Base-by-base conservation (phyloP, 768 basidiomycete species). In the Podaxis sp. region DNA sequence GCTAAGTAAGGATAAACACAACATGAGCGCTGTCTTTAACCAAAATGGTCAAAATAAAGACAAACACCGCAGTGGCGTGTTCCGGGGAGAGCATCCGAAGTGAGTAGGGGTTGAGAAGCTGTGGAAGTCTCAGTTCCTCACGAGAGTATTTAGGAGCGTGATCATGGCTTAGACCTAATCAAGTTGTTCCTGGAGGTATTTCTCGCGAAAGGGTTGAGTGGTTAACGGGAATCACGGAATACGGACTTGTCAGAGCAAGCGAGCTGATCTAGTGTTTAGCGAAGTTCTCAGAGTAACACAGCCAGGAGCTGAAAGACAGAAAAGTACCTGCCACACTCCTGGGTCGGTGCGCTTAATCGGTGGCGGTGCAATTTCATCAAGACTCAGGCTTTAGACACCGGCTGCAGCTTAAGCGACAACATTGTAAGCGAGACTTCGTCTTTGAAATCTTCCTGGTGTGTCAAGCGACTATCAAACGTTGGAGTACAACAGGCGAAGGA, bases 281-380 rank as follows among this genome's bases (percentile, higher is more conserved):
- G 60, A 55, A 44, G 60, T 55, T 55, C 59, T n/a, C 60, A 62
- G 46, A 55, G 60, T 55, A 62, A 62, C 60, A 62, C 61, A 62
- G 55, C 54, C 55, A 62, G 55, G 54, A 56, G 33, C 46, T 62
- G 13, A 33, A 17, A 15, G 53, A 62, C 59, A 36, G 59, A 53
- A 44, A 28, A 28, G 51, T 36, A 41, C 22, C 36, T 20, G 38
- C 37, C 48, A 40, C 20, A 12, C 11, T 54, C 12, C 46, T 62
- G 44, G 28, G 44, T 49, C 36, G 54, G 54, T 28, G 22, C 54
- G 61, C 54, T 41, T 56, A 62, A 28, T 1, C 30, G 33, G 61
- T 56, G 61, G 61, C 54, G 55, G 61, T 56, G 61, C 54, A 56
- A 10, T n/a, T 26, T 56, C 54, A 62, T 62, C 61, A 62, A 24